Conservation (phyloP, 106 monocot genomes). For the Phalaenopsis equestris region DNA sequence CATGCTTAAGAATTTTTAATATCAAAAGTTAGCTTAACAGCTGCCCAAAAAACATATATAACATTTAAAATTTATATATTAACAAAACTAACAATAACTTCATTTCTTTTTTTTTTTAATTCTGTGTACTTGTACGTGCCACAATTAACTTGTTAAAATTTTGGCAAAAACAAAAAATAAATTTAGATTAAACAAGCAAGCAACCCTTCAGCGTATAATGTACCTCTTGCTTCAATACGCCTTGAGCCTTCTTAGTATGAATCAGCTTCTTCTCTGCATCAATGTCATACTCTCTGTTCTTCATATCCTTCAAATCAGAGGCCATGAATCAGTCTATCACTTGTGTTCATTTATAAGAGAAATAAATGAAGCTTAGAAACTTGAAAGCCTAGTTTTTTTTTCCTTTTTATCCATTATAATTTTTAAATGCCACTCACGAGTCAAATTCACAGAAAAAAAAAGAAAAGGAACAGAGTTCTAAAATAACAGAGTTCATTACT, state of each 20-base stretch:
- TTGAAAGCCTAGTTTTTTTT: neutral
- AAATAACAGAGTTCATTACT: neutral
- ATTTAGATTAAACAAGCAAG: too few species aligned
- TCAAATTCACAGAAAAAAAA: neutral
- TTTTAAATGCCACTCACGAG: too few species aligned
- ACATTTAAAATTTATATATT: too few species aligned
- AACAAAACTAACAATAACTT: too few species aligned
- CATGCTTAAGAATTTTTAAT: too few species aligned
- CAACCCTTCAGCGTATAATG: too few species aligned
- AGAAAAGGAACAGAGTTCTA: neutral
- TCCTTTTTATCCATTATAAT: too few species aligned
- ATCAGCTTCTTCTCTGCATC: slow-evolving; percentile 21
- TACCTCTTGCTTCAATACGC: slow-evolving; percentile 71
- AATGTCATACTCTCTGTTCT: slow-evolving; percentile 13
- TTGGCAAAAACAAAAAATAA: too few species aligned
- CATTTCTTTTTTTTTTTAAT: neutral
- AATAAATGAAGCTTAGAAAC: neutral
- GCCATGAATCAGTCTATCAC: neutral
- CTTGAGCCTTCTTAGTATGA: slow-evolving; percentile 27
- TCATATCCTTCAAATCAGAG: slow-evolving; percentile 34
- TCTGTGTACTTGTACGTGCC: neutral
- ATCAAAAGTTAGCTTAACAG: too few species aligned
- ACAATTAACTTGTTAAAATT: too few species aligned
- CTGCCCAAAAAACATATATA: too few species aligned
- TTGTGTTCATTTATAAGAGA: neutral